Evolutionary conservation across 768 basidiomycete genomes (phyloP).

Genomic region (Exidia glandulosa): DNA sequence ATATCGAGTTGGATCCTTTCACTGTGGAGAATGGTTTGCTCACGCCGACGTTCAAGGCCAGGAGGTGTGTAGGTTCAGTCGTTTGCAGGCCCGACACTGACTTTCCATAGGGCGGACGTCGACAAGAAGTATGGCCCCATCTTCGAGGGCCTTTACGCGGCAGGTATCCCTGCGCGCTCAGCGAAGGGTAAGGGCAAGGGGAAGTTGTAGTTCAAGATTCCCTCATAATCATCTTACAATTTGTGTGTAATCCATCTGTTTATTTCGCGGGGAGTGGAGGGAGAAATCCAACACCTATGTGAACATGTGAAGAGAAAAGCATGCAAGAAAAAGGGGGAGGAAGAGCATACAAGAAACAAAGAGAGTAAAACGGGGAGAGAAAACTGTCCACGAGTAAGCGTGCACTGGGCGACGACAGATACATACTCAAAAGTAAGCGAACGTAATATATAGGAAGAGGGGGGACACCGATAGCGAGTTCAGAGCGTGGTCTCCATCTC

Average conservation of each 20-base stretch:
- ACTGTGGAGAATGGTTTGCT: constrained; percentile 68
- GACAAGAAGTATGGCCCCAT: constrained; percentile 5
- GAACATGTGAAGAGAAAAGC: background rate
- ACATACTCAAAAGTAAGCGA: no score
- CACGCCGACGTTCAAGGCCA: constrained; percentile 86
- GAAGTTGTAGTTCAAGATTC: background rate
- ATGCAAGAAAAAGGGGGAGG: background rate
- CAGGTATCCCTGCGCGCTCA: background rate
- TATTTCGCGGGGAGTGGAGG: background rate
- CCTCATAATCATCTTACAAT: background rate
- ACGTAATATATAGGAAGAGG: no score
- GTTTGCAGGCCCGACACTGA: background rate
- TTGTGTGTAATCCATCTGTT: background rate
- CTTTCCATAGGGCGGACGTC: constrained; percentile 5
- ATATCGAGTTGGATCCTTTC: constrained; percentile 65
- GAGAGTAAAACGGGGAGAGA: background rate
- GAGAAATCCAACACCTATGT: background rate
- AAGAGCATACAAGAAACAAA: background rate
- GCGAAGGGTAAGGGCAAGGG: background rate
- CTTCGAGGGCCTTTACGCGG: constrained; percentile 7
- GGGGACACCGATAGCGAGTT: background rate
- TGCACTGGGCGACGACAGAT: no score
- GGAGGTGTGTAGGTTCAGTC: constrained; percentile 32
- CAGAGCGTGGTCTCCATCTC: background rate
- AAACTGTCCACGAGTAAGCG: background rate